phyloP scores from a whole-genome alignment of 1,284 basidiomycete species.

The Schizopora paradoxa region DNA sequence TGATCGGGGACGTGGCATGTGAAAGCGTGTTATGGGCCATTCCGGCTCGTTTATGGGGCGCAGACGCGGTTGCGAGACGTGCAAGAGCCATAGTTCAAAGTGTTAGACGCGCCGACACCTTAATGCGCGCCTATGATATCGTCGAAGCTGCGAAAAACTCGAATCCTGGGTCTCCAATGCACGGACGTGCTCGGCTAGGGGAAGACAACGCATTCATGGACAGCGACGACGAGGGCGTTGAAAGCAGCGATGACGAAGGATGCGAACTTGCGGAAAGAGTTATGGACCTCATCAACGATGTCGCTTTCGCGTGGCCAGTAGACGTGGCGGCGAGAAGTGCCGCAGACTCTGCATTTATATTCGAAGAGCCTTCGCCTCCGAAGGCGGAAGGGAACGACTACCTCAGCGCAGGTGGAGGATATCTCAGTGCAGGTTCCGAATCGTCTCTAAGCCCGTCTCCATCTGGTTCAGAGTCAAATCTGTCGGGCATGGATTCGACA shows the following conservation, averaged over 20 bases:
- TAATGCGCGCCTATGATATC: conserved; percentile 69
- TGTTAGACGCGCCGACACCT: conserved; percentile 48
- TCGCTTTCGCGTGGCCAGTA: conserved; percentile 68
- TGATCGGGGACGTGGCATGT: conserved; percentile 66
- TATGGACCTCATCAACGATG: conserved; percentile 65
- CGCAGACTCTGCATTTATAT: conserved; percentile 15
- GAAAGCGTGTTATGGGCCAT: conserved; percentile 59
- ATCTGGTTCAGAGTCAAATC: conserved; percentile 1
- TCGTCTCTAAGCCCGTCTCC: conserved; percentile 3
- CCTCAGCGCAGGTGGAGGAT: conserved; percentile 1
- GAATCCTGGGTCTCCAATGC: conserved; percentile 2
- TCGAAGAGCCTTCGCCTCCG: conserved; percentile 7
- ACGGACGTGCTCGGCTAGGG: neutral
- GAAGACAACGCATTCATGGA: neutral
- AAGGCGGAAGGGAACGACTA: neutral
- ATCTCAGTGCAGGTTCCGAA: conserved; percentile 9
- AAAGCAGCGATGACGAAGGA: conserved; percentile 24
- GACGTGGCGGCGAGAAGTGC: conserved; percentile 42
- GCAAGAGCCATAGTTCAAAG: conserved; percentile 69
- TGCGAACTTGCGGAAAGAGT: conserved; percentile 59
- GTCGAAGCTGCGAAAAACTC: conserved; percentile 5
- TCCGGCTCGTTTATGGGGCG: conserved; percentile 55
- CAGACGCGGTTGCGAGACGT: conserved; percentile 52
- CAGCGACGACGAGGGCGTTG: neutral
- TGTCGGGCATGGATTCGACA: neutral